phyloP scores from a whole-genome alignment of 192 early-diverging fungal species.

The Pilobolus umbonatus region DNA sequence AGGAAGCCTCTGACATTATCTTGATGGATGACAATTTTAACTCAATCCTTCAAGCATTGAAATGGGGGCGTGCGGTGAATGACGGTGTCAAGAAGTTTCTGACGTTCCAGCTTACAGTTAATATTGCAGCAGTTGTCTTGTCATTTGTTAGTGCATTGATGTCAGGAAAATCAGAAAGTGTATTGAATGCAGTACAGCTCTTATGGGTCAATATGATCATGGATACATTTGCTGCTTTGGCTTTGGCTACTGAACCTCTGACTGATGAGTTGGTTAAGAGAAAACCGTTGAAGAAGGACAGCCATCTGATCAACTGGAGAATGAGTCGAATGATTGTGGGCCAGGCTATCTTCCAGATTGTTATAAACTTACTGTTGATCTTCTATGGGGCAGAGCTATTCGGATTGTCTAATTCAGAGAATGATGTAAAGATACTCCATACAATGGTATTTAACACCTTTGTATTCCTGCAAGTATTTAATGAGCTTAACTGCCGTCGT shows the following conservation, averaged over 20 bases:
- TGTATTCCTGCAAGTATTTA: slow-evolving; percentile 93
- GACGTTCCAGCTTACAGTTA: slow-evolving; percentile 82
- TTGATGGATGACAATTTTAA: slow-evolving; percentile 90
- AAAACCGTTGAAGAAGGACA: slow-evolving; percentile 67
- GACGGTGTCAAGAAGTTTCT: slow-evolving; percentile 86
- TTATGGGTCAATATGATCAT: slow-evolving; percentile 96
- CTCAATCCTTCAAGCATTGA: slow-evolving; percentile 71
- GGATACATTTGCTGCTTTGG: slow-evolving; percentile 89
- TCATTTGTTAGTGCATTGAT: slow-evolving; percentile 64
- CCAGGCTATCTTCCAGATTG: slow-evolving; percentile 88
- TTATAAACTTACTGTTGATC: slow-evolving; percentile 61
- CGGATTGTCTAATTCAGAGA: slow-evolving; percentile 36
- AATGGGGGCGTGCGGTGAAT: slow-evolving; percentile 79
- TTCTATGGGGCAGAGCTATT: slow-evolving; percentile 57
- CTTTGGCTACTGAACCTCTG: slow-evolving; percentile 89
- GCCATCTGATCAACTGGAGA: slow-evolving; percentile 75
- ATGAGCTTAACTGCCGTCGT: slow-evolving; percentile 86
- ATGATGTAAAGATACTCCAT: slow-evolving; percentile 47
- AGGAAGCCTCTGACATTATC: slow-evolving; percentile 79
- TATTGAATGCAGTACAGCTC: slow-evolving; percentile 86
- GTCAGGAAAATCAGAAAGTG: slow-evolving; percentile 63
- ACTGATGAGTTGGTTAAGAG: slow-evolving; percentile 78
- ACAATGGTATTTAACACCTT: slow-evolving; percentile 94
- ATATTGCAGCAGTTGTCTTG: slow-evolving; percentile 71
- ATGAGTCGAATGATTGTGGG: slow-evolving; percentile 94